Conservation (phyloP, 2,329 filamentous ascomycete species). For the Botrytis tulipae region DNA sequence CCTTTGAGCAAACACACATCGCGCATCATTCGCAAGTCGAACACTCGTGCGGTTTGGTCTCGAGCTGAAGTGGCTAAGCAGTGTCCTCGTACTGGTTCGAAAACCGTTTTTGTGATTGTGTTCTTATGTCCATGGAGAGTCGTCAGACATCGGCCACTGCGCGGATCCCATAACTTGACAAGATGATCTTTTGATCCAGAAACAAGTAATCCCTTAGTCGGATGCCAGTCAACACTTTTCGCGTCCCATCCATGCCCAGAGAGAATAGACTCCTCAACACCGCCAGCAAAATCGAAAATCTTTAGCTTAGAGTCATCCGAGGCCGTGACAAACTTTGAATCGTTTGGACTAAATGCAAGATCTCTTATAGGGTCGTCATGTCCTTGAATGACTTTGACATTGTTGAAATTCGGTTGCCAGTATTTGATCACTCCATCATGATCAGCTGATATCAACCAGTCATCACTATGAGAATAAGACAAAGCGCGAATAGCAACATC, state of each 20-base stretch:
- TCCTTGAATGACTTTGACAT: conserved; percentile 90
- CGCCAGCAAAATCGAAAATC: conserved; percentile 92
- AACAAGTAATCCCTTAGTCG: conserved; percentile 86
- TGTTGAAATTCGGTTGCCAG: conserved; percentile 99
- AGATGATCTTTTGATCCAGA: conserved; percentile 97
- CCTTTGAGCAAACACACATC: conserved; percentile 91
- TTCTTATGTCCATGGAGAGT: conserved; percentile 97
- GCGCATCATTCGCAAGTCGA: conserved; percentile 97
- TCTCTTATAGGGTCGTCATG: conserved; percentile 89
- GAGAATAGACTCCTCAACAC: conserved; percentile 77
- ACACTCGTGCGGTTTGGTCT: conserved; percentile 89
- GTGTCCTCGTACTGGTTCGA: conserved; percentile 80
- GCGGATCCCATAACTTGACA: conserved; percentile 98
- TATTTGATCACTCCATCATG: conserved; percentile 97
- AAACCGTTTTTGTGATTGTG: conserved; percentile 88
- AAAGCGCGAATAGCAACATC: conserved; percentile 81
- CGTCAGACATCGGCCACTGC: conserved; percentile 83
- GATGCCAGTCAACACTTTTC: conserved; percentile 97
- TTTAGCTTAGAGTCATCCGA: conserved; percentile 92
- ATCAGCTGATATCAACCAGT: conserved; percentile 95
- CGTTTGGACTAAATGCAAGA: conserved; percentile 88
- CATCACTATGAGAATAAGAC: conserved; percentile 89
- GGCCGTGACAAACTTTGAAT: conserved; percentile 93
- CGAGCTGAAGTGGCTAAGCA: conserved; percentile 89
- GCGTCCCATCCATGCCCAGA: conserved; percentile 98